Evolutionary conservation across 2,329 filamentous ascomycete species (phyloP).

Genomic region (Colletotrichum tanaceti): DNA sequence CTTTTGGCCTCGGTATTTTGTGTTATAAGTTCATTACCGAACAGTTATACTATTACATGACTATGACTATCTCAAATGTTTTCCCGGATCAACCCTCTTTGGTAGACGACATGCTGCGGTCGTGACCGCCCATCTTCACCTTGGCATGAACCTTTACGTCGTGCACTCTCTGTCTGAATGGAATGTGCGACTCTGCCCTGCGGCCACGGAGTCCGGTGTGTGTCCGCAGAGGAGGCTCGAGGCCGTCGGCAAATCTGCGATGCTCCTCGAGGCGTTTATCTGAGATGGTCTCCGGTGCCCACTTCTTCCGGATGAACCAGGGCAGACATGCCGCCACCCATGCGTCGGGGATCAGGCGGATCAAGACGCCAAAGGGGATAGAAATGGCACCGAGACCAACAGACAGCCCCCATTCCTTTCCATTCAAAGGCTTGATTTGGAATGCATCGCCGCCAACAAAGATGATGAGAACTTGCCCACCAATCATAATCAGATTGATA

Average conservation of each 20-base stretch:
- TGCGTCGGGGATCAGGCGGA: slow-evolving; percentile 79
- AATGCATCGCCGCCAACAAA: slow-evolving; percentile 84
- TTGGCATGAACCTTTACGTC: slow-evolving; percentile 46
- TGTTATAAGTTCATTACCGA: neutral
- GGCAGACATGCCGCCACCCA: slow-evolving; percentile 48
- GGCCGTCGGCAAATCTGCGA: slow-evolving; percentile 39
- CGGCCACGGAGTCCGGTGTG: slow-evolving; percentile 49
- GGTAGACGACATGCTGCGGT: slow-evolving; percentile 36
- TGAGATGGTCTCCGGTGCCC: slow-evolving; percentile 43
- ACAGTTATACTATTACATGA: neutral
- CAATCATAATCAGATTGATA: slow-evolving; percentile 86
- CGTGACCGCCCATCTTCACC: slow-evolving; percentile 24
- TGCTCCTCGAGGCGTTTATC: slow-evolving; percentile 42
- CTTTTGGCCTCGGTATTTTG: too few relatives aligned
- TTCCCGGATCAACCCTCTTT: slow-evolving; percentile 45
- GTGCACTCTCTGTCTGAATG: slow-evolving; percentile 47
- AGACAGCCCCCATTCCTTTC: slow-evolving; percentile 84
- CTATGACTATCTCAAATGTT: neutral
- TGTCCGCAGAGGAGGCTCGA: slow-evolving; percentile 46
- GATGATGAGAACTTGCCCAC: slow-evolving; percentile 85
- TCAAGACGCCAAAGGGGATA: slow-evolving; percentile 77
- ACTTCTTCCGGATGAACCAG: slow-evolving; percentile 46
- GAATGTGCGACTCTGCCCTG: slow-evolving; percentile 47
- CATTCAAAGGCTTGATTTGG: slow-evolving; percentile 70
- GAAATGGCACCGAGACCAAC: slow-evolving; percentile 81